Evolutionary conservation across 75 land plant species (phyloP), one percentile per base, ranked within the genome.

Genomic region (Selaginella moellendorffii): DNA sequence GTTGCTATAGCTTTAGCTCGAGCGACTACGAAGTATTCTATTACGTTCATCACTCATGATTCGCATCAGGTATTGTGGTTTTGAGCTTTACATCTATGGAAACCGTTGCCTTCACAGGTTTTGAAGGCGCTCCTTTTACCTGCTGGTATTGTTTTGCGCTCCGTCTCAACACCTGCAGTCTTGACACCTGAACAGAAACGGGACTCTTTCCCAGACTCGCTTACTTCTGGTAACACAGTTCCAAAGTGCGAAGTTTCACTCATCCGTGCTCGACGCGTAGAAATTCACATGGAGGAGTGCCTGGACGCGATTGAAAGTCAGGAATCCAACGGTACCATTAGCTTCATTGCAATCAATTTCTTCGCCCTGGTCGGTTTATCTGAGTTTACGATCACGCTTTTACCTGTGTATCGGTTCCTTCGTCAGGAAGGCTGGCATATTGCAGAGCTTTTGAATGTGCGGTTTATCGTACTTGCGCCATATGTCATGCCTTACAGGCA

Each of bases 401-500:
- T 36, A 36, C 46, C 5, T 36, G 10, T 36, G 14, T 36, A 36
- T 5, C 5, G 46, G 14, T 36, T 5, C 14, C 5, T 36, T 5
- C 46, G 46, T 5, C 46, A 36, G 59, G 59, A 56, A 56, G 59
- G 59, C 59, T 56, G 59, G 59, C 59, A 56, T n/a, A 19, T 56
- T 56, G 19, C 59, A 8, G 59, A 56, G 21, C 8, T 56, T 56
- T 56, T 9, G 17, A 56, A 25, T 19, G 24, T n/a, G 24, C 21
- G 21, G 59, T 21, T 8, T 56, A 25, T 56, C 8, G 59, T 56
- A 8, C 21, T 56, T 56, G 59, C 59, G 5, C 59, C 59, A 9
- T 56, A 56, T 56, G 59, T 56, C n/a, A 25, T 56, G 24, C 59
- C 59, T 56, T 56, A 56, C 59, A 56, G 59, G 59, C 19, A 56